phyloP scores from a whole-genome alignment of 2,329 filamentous ascomycete species.

The Pseudocercospora fuligena region DNA sequence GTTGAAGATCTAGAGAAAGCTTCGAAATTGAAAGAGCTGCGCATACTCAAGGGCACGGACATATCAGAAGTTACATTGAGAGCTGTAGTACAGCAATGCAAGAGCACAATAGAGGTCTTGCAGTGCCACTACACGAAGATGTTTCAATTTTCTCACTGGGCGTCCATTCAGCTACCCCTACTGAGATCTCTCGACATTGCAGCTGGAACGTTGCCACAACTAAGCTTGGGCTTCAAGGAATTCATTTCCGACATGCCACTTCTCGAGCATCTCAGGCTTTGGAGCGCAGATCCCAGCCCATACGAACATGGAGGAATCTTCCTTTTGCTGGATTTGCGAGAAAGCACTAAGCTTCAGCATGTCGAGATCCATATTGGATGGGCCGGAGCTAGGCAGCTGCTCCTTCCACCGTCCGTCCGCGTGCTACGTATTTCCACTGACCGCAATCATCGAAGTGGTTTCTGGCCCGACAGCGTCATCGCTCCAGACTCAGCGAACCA shows the following conservation, averaged over 20 bases:
- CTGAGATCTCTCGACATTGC: constrained; percentile 13
- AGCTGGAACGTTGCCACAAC: not conserved
- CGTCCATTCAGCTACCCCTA: constrained; percentile 1
- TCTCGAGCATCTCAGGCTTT: constrained; percentile 11
- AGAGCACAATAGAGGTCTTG: constrained; percentile 15
- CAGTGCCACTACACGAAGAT: constrained; percentile 7
- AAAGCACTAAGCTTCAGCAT: constrained; percentile 9
- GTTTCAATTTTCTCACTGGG: constrained; percentile 11
- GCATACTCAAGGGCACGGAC: constrained; percentile 25
- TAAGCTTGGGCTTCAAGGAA: not conserved
- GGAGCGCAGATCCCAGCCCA: not conserved
- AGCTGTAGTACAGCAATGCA: constrained; percentile 1
- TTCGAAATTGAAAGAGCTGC: constrained; percentile 28
- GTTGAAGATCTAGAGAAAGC: constrained; percentile 25
- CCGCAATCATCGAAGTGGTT: not conserved
- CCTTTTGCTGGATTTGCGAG: constrained; percentile 16
- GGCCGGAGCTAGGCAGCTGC: not conserved
- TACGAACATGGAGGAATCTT: not conserved
- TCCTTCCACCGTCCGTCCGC: constrained; percentile 16
- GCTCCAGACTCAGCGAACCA: not conserved
- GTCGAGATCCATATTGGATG: constrained; percentile 16
- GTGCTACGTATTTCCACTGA: not conserved
- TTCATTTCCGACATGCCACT: constrained; percentile 9
- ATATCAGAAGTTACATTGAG: constrained; percentile 19
- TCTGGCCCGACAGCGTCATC: not conserved